phyloP scores from a whole-genome alignment of 129 eudicot genomes.

The Oenanthe sinensis region DNA sequence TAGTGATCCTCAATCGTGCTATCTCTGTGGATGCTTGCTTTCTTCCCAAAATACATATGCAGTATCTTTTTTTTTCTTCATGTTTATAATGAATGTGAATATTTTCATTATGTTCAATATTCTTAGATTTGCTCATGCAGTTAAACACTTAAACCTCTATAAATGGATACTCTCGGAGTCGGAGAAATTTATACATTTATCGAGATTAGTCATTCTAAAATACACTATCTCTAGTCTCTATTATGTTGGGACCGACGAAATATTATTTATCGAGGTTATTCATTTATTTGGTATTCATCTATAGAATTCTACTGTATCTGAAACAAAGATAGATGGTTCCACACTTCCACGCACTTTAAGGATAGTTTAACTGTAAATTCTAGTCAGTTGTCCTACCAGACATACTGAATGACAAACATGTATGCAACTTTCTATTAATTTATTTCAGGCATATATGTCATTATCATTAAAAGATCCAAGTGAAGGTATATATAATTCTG shows the following conservation, averaged over 20 bases:
- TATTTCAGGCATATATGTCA: slow-evolving; percentile 58
- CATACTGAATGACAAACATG: not conserved
- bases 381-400: not conserved
- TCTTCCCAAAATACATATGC: not conserved
- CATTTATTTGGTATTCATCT: too few relatives aligned
- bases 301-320: not conserved
- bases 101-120: not conserved
- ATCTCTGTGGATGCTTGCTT: not conserved
- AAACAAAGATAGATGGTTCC: not conserved
- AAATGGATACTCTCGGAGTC: not conserved
- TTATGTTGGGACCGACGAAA: not conserved
- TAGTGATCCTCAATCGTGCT: not conserved
- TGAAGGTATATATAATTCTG: slow-evolving; percentile 27
- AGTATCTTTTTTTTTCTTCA: not conserved
- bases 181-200: not conserved
- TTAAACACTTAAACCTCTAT: not conserved
- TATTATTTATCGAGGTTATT: not conserved
- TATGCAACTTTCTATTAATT: not conserved
- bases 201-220: not conserved
- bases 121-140: not conserved
- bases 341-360: not conserved
- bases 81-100: not conserved
- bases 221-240: not conserved
- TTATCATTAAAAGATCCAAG: slow-evolving; percentile 26
- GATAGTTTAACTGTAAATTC: not conserved